Percentiles rank a stretch among this genome's conserved stretches.
These are phyloP conservation scores for Metschnikowia chrysomelidarum DNA, from an alignment of 805 yeast species.

Conservation along the genomic window DNA sequence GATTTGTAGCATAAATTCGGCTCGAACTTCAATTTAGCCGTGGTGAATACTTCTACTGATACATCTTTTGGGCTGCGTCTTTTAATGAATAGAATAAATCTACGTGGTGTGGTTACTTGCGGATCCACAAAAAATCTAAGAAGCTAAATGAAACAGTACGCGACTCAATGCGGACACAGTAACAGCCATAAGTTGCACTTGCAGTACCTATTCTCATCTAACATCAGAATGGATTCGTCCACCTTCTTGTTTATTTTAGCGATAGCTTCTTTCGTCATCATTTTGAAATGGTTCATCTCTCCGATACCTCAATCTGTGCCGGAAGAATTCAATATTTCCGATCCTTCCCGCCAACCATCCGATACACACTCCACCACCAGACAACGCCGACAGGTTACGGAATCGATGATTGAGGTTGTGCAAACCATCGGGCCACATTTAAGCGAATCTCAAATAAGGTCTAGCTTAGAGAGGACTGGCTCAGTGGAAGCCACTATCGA, in stretches of 20 bases:
- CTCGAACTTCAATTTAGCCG: too few species aligned
- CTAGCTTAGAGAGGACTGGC: slow-evolving; percentile 73
- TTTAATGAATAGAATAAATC: too few species aligned
- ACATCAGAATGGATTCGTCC: slow-evolving; percentile 50
- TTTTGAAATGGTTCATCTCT: slow-evolving; percentile 64
- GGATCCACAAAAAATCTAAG: too few species aligned
- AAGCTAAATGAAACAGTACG: too few species aligned
- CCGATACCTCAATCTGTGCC: slow-evolving; percentile 48
- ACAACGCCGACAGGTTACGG: slow-evolving; percentile 50
- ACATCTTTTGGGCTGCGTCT: too few species aligned
- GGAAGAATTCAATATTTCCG: slow-evolving; percentile 19
- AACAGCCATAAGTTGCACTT: too few species aligned
- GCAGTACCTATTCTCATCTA: too few species aligned
- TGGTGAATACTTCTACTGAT: too few species aligned
- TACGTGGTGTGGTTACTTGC: too few species aligned
- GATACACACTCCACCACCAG: slow-evolving; percentile 12
- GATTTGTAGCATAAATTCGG: too few species aligned
- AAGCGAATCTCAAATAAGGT: slow-evolving; percentile 65
- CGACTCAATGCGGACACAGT: too few species aligned
- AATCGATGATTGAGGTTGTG: slow-evolving; percentile 81
- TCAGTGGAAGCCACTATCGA: slow-evolving; percentile 81
- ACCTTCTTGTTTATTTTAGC: slow-evolving; percentile 49
- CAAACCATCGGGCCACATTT: slow-evolving; percentile 77
- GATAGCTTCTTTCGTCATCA: slow-evolving; percentile 52
- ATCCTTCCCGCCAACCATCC: slow-evolving; percentile 9